Evolutionary conservation across 805 yeast species (phyloP).

Genomic region (Millerago galiae): DNA sequence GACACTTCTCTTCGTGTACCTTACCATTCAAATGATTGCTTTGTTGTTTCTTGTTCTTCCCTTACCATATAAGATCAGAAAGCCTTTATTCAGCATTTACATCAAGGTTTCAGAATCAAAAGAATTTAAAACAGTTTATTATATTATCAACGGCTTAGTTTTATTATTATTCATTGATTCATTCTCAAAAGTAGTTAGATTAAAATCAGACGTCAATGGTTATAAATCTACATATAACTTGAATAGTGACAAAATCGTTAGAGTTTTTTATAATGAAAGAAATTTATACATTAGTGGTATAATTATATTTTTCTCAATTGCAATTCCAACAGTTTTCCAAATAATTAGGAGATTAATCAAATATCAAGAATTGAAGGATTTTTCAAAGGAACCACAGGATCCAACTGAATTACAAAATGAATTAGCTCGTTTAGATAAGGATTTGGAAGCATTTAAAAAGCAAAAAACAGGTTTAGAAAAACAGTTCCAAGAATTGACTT

Average conservation of each 20-base stretch:
- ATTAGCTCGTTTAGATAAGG: constrained; percentile 33
- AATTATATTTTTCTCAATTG: constrained; percentile 46
- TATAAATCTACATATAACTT: constrained; percentile 20
- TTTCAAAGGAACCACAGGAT: constrained; percentile 8
- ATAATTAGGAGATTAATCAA: constrained; percentile 47
- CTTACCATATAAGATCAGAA: constrained; percentile 43
- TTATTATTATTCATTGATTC: constrained; percentile 50
- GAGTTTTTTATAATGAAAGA: constrained; percentile 57
- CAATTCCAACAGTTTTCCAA: constrained; percentile 48
- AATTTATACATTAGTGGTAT: constrained; percentile 60
- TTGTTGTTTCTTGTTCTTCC: constrained; percentile 48
- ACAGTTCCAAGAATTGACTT: constrained; percentile 38
- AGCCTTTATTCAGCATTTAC: constrained; percentile 33
- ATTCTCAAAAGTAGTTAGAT: constrained; percentile 35
- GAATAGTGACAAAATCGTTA: constrained; percentile 47
- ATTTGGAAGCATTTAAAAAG: constrained; percentile 40
- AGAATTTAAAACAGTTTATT: constrained; percentile 39
- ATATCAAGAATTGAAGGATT: constrained; percentile 31
- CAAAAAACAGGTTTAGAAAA: constrained; percentile 47
- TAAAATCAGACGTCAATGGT: constrained; percentile 21
- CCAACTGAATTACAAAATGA: constrained; percentile 10
- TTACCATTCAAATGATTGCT: constrained; percentile 46
- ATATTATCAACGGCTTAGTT: constrained; percentile 37
- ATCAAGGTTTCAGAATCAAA: constrained; percentile 28
- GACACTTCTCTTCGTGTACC: constrained; percentile 35